Evolutionary conservation across 148 eudicot species (phyloP), one percentile per base, ranked within the genome.

Genomic region (Fallopia convolvulus): DNA sequence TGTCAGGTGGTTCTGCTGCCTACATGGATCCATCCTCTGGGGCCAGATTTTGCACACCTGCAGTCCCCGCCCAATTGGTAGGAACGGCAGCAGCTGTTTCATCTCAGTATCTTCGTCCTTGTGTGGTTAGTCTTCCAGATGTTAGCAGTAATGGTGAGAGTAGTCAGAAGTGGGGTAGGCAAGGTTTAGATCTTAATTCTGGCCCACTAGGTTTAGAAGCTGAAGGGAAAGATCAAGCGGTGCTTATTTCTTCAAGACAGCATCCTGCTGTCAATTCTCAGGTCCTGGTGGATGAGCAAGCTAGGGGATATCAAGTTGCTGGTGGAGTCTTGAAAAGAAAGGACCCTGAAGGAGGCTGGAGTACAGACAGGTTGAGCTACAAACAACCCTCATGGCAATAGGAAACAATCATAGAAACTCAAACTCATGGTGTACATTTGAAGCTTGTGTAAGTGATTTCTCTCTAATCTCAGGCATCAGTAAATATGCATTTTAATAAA

Each of bases 311-410:
- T 80, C 85, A 82, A 56, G 81, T 87, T 84, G 83, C 86, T 18
- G 83, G 93, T 76, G 89, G 90, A 63, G 80, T 82, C 18, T 10
- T 86, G 83, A 94, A 89, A 84, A 90, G 99, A 75, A 92, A 85
- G 81, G 99, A 94, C 70, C 93, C 91, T 13, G 97, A 94, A 6
- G 87, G 93, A 32, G 93, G 96, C 26, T 83, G 92, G 92, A 88
- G 83, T 36, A 75, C 83, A 33, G 97, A 94, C 44, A 87, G 85
- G 80, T 78, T 84, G 78, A 86, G 86, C 83, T 82, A 71, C 80
- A 90, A 88, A 80, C 93, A 83, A 76, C 81, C 89, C 33, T 82
- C 93, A 20, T 90, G 93, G 97, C 93, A 85, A 83, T 88, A 86
- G 79, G 79, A 73, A 48, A 55, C 18, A 10, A 30, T 17, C 32